Percentiles rank a stretch among this genome's conserved stretches.
phyloP scores from a whole-genome alignment of 2,329 filamentous ascomycete species.

The Sclerotinia trifoliorum region DNA sequence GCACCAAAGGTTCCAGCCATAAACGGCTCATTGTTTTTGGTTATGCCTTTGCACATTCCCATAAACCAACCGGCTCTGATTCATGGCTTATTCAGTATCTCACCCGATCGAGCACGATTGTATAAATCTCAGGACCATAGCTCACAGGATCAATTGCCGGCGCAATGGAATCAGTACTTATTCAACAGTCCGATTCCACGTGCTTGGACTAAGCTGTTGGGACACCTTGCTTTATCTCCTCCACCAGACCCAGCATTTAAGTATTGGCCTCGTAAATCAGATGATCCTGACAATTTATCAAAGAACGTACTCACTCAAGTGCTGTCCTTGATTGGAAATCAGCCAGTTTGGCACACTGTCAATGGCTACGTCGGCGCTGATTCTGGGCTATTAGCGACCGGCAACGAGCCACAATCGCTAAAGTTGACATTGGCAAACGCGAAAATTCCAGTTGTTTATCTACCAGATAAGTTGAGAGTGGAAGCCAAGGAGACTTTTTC shows the following conservation, averaged over 20 bases:
- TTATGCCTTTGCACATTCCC: slow-evolving; percentile 39
- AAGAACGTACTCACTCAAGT: slow-evolving; percentile 26
- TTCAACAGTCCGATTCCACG: slow-evolving; percentile 32
- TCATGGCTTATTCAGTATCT: slow-evolving; percentile 41
- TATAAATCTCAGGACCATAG: slow-evolving; percentile 32
- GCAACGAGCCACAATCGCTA: slow-evolving; percentile 22
- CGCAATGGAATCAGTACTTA: slow-evolving; percentile 39
- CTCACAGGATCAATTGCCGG: slow-evolving; percentile 32
- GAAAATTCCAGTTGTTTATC: slow-evolving; percentile 30
- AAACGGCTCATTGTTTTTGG: slow-evolving; percentile 38
- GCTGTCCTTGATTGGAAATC: slow-evolving; percentile 25
- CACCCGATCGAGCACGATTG: slow-evolving; percentile 39
- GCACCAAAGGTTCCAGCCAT: background rate
- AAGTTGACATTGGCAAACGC: slow-evolving; percentile 32
- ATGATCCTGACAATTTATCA: slow-evolving; percentile 23
- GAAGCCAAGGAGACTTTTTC: slow-evolving; percentile 25
- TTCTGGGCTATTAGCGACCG: slow-evolving; percentile 25
- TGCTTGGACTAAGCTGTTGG: slow-evolving; percentile 36
- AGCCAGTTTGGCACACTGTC: slow-evolving; percentile 30
- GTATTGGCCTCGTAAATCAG: slow-evolving; percentile 27
- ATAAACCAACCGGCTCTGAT: slow-evolving; percentile 41
- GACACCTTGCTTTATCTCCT: slow-evolving; percentile 23
- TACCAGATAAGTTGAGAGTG: slow-evolving; percentile 26
- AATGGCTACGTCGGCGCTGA: slow-evolving; percentile 27
- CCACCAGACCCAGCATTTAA: slow-evolving; percentile 25